phyloP scores from a whole-genome alignment of 2,329 filamentous ascomycete genomes.

The Aureobasidium sp. region DNA sequence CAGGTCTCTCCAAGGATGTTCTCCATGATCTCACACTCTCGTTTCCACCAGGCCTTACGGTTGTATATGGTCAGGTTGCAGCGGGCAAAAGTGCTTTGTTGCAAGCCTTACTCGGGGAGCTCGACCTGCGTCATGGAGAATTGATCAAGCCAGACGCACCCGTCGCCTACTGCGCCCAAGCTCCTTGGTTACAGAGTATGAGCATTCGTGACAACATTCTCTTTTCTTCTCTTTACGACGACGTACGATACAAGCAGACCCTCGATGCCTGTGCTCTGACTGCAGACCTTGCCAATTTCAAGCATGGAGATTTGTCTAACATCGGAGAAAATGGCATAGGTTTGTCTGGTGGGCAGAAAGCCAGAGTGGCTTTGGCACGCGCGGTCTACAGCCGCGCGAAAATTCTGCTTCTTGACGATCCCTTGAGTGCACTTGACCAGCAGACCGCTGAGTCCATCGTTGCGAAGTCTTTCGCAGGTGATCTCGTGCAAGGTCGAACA shows the following conservation, averaged over 20 bases:
- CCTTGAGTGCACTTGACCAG: conserved; percentile 45
- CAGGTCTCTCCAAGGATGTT: conserved; percentile 54
- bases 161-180: conserved; percentile 59
- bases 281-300: conserved; percentile 56
- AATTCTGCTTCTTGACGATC: conserved; percentile 43
- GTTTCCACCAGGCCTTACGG: conserved; percentile 51
- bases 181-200: conserved; percentile 64
- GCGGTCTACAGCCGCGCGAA: conserved; percentile 41
- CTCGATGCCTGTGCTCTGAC: conserved; percentile 56
- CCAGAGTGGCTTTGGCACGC: conserved; percentile 42
- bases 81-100: conserved; percentile 57
- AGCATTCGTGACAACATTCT: conserved; percentile 62
- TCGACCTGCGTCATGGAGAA: conserved; percentile 47
- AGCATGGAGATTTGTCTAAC: conserved; percentile 54
- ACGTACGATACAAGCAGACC: conserved; percentile 61
- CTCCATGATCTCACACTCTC: conserved; percentile 48
- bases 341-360: conserved; percentile 43
- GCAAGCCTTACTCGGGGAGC: conserved; percentile 53
- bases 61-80: conserved; percentile 58
- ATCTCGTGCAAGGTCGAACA: conserved; percentile 47
- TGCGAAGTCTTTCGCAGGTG: conserved; percentile 49
- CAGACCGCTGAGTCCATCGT: conserved; percentile 59
- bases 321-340: conserved; percentile 42
- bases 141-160: conserved; percentile 49
- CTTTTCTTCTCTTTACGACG: conserved; percentile 61